Base-by-base conservation (phyloP, 2,329 filamentous ascomycete genomes). In the Xylaria sp. region DNA sequence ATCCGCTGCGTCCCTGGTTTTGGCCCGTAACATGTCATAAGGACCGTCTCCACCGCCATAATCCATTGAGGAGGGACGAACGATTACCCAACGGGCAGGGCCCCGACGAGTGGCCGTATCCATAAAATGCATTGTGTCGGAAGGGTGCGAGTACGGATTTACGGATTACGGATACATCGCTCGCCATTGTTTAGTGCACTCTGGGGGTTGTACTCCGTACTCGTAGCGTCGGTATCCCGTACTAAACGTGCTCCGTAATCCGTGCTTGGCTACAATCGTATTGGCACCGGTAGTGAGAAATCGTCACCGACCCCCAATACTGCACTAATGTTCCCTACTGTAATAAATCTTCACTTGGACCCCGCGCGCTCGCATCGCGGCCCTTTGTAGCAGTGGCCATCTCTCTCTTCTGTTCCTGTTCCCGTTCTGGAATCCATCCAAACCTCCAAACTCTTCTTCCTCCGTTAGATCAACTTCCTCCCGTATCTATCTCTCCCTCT, bases 361-460 rank as follows among this genome's bases (percentile, higher is more conserved):
- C 63, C 63, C 63, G 63, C 63, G 63, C 42, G 11, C 52, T 59
- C 42, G 50, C 55, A 59, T 62, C 54, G 62, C 60, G 59, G 63
- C 61, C 23, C 58, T 61, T 23, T 53, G 54, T 52, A 61, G 55
- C 50, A 46, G 42, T 16, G 42, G n/a, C 13, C n/a, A n/a, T 46
- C 42, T 35, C 49, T 51, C 11, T 35, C 19, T n/a, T 35, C 19
- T n/a, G 23, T 30, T 30, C 23, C 23, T 30, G 23, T 30, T 30
- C 23, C 23, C 23, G 23, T 30, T 30, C 23, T 5, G 13, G 23
- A 16, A 23, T 35, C 23, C 37, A 42, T 42, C 37, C 37, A 30
- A 30, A 30, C 23, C 23, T 30, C 50, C 54, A 47, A 53, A 47
- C 16, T 58, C 53, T 34, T 58, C 57, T 57, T 30, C 16, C 42